Evolutionary conservation across 768 basidiomycete genomes (phyloP), one percentile per base, ranked within the genome.

Genomic region (Lentinus tigrinus): DNA sequence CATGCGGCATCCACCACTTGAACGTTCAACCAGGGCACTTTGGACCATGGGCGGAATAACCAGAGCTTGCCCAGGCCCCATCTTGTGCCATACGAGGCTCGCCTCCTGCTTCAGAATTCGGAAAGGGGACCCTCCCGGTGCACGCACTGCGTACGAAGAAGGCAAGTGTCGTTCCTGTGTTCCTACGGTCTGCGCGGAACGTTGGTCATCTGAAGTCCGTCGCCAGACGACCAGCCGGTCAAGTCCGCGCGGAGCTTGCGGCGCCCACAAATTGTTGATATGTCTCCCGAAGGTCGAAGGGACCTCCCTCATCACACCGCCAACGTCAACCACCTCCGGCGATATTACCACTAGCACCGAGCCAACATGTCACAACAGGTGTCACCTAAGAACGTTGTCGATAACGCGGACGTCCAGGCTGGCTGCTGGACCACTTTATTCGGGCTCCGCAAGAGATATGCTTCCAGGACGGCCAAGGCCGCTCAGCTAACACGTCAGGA

Each of bases 401-500:
- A 44, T 19, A 27, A 7, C 13, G n/a, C 39, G 7, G 50, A 53
- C 13, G 16, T 37, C 7, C 38, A 56, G 37, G 40, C 40, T 16
- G 57, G 62, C 17, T 63, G 62, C 46, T 63, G 58, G 19, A 4
- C 50, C 1, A 31, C 31, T 4, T 34, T 63, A n/a, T 55, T 61
- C 34, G 51, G 38, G 31, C 43, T 46, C 9, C 31, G 53, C 19
- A 40, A 40, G 19, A 31, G 50, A 31, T 24, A 23, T 8, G 3
- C 27, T 16, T 17, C 16, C 11, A 13, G 38, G 24, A 23, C 34
- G 14, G 24, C 31, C 13, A 23, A 39, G 19, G 31, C 39, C 39
- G 14, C 27, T 46, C 10, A 13, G 28, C 27, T 31, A 17, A 24
- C 17, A 23, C 36, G n/a, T 28, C 19, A 23, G 26, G 47, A 56